Base-by-base conservation (phyloP, 2,329 filamentous ascomycete genomes). In the Huntiella abstrusa region DNA sequence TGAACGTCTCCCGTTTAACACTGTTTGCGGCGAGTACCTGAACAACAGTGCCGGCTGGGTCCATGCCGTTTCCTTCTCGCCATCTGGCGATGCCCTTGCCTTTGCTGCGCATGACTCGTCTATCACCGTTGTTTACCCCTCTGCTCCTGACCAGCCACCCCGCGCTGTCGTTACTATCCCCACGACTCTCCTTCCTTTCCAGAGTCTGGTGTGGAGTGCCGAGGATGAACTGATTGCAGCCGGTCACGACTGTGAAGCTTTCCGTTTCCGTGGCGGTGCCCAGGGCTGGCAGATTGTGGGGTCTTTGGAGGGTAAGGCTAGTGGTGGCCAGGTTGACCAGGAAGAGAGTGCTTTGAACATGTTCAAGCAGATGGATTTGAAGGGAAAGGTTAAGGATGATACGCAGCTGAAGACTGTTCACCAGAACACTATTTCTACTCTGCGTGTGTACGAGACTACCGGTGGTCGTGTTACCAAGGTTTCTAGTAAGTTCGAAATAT, bases 321-420 rank as follows among this genome's bases (percentile, higher is more conserved):
- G 71, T 22, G 79, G 73, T 37, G 60, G 69, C 47, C 77, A 71
- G 49, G 73, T 75, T 47, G 66, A 68, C 49, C 73, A 81, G 32
- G 91, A 96, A 63, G 91, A 96, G 61, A 91, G 83, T 53, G 91
- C 91, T 17, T 68, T 95, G 60, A 94, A 96, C 64, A 94, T 96
- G 85, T 98, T 98, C 67, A 77, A 78, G 57, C 87, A 95, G 67
- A 96, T 98, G 91, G 91, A 98, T 63, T 71, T 98, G 53, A 94
- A 91, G 71, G 91, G 91, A 52, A 93, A 93, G 64, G 68, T 71
- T 47, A 84, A 84, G 59, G 86, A 93, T 57, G 87, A 96, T 60
- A 95, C 87, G 3, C 83, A 93, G 66, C 70, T 98, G 55, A 91
- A 85, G 66, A 96, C 91, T 8, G 77, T 91, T 41, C 91, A 98